Base-by-base conservation (phyloP, 305 asterid species). In the Plantago coronopus region DNA sequence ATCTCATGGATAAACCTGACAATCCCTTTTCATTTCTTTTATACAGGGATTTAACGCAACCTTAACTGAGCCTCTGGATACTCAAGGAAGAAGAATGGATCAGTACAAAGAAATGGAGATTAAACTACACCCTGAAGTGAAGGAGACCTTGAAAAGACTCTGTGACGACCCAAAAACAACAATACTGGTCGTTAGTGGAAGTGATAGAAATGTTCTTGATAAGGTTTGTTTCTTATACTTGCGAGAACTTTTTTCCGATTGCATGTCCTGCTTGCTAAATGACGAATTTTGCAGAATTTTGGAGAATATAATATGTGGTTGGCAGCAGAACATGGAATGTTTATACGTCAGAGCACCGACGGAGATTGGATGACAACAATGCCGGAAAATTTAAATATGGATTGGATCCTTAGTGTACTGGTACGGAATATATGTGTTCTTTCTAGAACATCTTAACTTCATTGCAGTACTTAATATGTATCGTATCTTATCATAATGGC, bases 321-420 rank as follows among this genome's bases (percentile, higher is more conserved):
- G 75, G 97, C 95, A 6, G 96, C 97, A 9, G 97, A 90, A 67
- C 91, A 90, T 37, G 97, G 97, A 57, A 87, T 90, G 97, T 87
- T 90, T 71, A 59, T 90, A 74, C 87, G 94, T 23, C 73, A 23
- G n/a, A 80, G 29, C 17, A 80, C 96, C 10, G 69, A 76, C 47
- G 87, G 90, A 70, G 81, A 76, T 34, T 90, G 97, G 97, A 87
- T 90, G 95, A 87, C 95, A 38, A 90, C 95, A 45, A 85, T 90
- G 97, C 97, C 97, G 2, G 97, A 90, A 69, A 78, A 75, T 73
- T 76, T 87, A n/a, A 81, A 82, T 43, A 87, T 90, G 97, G 97
- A 90, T 71, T 85, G 97, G 96, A 94, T 87, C 23, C 95, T 85
- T 63, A 90, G 96, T 40, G 91, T 90, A 62, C 85, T 85, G 97